Conservation (phyloP, 192 early-diverging fungal genomes). For the Chytriomyces hyalinus region DNA sequence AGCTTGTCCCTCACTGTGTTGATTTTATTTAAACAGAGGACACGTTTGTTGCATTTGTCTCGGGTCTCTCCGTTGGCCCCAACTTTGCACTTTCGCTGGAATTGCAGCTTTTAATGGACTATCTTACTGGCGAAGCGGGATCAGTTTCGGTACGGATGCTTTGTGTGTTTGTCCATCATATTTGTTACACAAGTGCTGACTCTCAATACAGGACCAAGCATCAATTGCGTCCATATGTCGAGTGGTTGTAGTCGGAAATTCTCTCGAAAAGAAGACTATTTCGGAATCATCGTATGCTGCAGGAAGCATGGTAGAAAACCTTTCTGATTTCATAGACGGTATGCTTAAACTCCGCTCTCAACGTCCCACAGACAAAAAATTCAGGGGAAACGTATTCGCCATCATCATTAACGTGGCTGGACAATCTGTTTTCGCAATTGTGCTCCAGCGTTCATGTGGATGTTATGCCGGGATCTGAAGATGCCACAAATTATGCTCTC, state of each 20-base stretch:
- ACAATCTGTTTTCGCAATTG: constrained; percentile 70
- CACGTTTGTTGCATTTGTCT: constrained; percentile 78
- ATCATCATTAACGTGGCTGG: constrained; percentile 58
- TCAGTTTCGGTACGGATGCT: constrained; percentile 41
- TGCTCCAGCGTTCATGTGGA: constrained; percentile 68
- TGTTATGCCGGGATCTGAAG: constrained; percentile 80
- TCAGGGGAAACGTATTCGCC: constrained; percentile 30
- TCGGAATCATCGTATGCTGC: constrained; percentile 11
- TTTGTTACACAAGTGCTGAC: not conserved
- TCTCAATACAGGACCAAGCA: constrained; percentile 58
- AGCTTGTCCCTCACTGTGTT: not conserved
- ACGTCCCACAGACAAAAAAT: not conserved
- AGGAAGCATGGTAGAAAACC: constrained; percentile 20
- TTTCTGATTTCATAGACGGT: constrained; percentile 60
- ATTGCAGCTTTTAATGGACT: constrained; percentile 78
- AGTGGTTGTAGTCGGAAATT: constrained; percentile 79
- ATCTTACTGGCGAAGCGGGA: constrained; percentile 78
- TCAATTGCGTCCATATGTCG: constrained; percentile 65
- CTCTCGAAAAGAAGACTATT: constrained; percentile 48
- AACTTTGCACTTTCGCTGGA: constrained; percentile 58
- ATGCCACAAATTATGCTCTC: constrained; percentile 77
- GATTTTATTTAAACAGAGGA: constrained; percentile 33
- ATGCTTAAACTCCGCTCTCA: constrained; percentile 40
- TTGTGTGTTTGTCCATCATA: not conserved
- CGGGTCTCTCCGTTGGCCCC: constrained; percentile 75